A percentile compares a stretch with the other conserved stretches of the same genome.
Conservation (phyloP, 2,329 filamentous ascomycete species). For the Chlorencoelia australis region DNA sequence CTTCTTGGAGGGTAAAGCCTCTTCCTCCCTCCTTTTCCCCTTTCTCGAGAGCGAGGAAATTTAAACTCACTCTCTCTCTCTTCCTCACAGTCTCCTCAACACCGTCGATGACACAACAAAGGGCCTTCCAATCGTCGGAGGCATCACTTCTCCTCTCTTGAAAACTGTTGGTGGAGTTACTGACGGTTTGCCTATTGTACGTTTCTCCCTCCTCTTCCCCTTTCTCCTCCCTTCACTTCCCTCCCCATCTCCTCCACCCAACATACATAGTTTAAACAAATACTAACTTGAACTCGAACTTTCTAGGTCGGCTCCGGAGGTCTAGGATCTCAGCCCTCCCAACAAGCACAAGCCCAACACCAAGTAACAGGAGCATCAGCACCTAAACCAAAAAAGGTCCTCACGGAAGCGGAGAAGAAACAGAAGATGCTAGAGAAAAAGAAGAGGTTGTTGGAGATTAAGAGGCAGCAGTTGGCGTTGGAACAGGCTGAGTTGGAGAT, state of each 20-base stretch:
- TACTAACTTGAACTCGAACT: no score
- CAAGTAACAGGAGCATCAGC: no score
- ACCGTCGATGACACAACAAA: conserved; percentile 21
- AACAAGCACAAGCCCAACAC: conserved; percentile 6
- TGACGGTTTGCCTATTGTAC: conserved; percentile 16
- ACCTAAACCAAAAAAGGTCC: conserved; percentile 10
- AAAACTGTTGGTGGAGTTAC: conserved; percentile 22
- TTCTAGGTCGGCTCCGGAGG: no score
- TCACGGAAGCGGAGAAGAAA: conserved; percentile 17
- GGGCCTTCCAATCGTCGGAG: conserved; percentile 16
- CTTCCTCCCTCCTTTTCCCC: no score
- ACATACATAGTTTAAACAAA: not conserved
- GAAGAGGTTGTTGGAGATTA: conserved; percentile 14
- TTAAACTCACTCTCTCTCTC: no score
- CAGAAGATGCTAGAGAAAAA: conserved; percentile 15
- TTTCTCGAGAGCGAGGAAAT: no score
- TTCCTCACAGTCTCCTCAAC: conserved; percentile 15
- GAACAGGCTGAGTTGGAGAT: conserved; percentile 18
- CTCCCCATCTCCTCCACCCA: no score
- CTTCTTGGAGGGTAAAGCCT: no score
- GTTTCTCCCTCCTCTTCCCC: no score
- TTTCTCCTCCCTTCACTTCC: no score
- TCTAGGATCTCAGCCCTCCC: no score
- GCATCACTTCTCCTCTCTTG: conserved; percentile 17
- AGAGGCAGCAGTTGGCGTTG: conserved; percentile 17